These are phyloP conservation scores for Leccinum obscurum DNA, from an alignment of 768 basidiomycete species.

Conservation along the genomic window DNA sequence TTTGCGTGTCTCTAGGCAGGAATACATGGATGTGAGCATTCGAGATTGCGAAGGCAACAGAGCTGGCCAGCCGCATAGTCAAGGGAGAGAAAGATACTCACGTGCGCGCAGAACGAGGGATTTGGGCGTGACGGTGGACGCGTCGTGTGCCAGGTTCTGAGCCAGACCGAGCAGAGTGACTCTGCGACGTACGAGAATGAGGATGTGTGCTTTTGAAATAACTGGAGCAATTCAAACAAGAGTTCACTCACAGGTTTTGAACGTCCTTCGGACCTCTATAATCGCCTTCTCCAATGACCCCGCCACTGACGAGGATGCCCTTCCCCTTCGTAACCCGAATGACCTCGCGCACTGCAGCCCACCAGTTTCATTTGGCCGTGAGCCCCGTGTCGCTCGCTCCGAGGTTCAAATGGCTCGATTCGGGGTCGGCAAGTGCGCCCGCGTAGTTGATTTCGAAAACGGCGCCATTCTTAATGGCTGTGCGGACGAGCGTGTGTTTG, in stretches of 20 bases:
- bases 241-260: slow-evolving; percentile 65
- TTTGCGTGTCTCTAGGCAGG: slow-evolving; percentile 65
- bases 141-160: slow-evolving; percentile 66
- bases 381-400: slow-evolving; percentile 54
- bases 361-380: slow-evolving; percentile 76
- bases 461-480: slow-evolving; percentile 78
- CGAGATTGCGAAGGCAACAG: neutral
- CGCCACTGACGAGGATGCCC: slow-evolving; percentile 70
- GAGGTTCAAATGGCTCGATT: slow-evolving; percentile 44
- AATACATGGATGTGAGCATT: neutral
- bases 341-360: slow-evolving; percentile 77
- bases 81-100: slow-evolving; percentile 38
- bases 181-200: slow-evolving; percentile 37
- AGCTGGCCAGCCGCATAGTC: neutral
- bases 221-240: neutral
- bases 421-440: slow-evolving; percentile 66
- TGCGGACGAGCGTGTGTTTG: slow-evolving; percentile 80
- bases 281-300: slow-evolving; percentile 59
- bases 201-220: neutral
- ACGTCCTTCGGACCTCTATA: slow-evolving; percentile 72
- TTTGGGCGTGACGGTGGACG: slow-evolving; percentile 54
- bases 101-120: slow-evolving; percentile 72
- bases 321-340: slow-evolving; percentile 80
- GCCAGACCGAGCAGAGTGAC: slow-evolving; percentile 65
- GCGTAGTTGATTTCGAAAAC: slow-evolving; percentile 82